Evolutionary conservation across 441 rosid species (phyloP), one percentile per base, ranked within the genome.

Genomic region (Geranium incanum): DNA sequence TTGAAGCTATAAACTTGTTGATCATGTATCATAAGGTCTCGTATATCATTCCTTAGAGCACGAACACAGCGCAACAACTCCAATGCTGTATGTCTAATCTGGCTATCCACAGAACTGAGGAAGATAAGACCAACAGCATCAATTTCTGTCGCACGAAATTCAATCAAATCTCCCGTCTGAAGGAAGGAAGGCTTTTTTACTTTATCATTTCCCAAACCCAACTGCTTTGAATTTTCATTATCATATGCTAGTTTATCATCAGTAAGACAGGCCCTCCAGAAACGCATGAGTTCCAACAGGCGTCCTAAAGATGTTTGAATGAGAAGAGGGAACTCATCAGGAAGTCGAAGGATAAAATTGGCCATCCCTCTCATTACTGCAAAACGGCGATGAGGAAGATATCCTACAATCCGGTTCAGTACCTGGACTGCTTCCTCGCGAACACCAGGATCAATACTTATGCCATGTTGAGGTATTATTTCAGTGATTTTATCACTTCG

Each of bases 361-460:
- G 97, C 97, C 99, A 95, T 95, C 77, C 98, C 99, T 83, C 86
- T 91, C 91, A 95, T 95, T 72, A 93, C 99, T 74, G 98, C 93
- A 85, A 91, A 89, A 71, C 99, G 93, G 60, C 99, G 97, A 78
- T 86, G 97, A 36, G 97, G 95, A 81, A 93, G 95, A 82, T 81
- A 86, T 75, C 91, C 87, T 69, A 95, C 96, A 80, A 93, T 86
- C 75, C 99, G 86, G 84, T 91, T 95, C 85, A 95, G 82, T 36
- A 93, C 97, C 82, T 87, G 99, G 52, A 89, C 99, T 60, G 99
- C 99, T 87, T 95, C 99, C 83, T 93, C 99, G 57, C 99, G 99
- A 63, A 95, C 99, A 64, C 99, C 98, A 71, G 99, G 98, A 83
- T 95, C 99, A 71, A 93, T 87, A 82, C 98, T 93, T 81, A 95